A percentile compares a stretch with the other conserved stretches of the same genome.
phyloP scores from a whole-genome alignment of 2,329 filamentous ascomycete species.

The Exophiala sideris region DNA sequence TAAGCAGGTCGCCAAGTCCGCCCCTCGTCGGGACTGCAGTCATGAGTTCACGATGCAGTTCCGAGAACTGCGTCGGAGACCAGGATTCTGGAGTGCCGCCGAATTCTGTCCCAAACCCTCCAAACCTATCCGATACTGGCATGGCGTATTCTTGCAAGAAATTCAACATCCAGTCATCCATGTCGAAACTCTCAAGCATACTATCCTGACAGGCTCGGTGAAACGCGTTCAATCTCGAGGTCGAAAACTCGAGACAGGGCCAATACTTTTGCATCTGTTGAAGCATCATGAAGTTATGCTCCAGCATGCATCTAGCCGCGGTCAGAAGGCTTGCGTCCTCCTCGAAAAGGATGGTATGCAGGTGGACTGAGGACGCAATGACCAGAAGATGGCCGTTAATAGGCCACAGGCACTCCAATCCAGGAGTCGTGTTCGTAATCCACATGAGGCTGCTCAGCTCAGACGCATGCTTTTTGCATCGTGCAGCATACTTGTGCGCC shows the following conservation, averaged over 20 bases:
- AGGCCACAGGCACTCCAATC: not conserved
- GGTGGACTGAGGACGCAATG: not conserved
- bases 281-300: not conserved
- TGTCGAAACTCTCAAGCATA: not conserved
- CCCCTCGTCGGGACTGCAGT: too few species aligned
- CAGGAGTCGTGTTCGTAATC: not conserved
- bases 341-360: not conserved
- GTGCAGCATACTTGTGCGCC: not conserved
- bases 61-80: too few species aligned
- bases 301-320: not conserved
- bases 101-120: too few species aligned
- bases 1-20: too few species aligned
- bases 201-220: not conserved
- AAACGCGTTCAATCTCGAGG: not conserved
- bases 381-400: not conserved
- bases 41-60: too few species aligned
- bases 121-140: not conserved
- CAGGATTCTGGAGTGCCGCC: too few species aligned
- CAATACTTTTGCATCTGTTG: not conserved
- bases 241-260: not conserved
- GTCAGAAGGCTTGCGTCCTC: not conserved
- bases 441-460: not conserved
- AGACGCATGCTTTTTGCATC: not conserved
- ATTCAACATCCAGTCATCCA: not conserved
- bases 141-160: not conserved